Base-by-base conservation (phyloP, 2,329 filamentous ascomycete genomes). In the Fusarium nisikadoi region DNA sequence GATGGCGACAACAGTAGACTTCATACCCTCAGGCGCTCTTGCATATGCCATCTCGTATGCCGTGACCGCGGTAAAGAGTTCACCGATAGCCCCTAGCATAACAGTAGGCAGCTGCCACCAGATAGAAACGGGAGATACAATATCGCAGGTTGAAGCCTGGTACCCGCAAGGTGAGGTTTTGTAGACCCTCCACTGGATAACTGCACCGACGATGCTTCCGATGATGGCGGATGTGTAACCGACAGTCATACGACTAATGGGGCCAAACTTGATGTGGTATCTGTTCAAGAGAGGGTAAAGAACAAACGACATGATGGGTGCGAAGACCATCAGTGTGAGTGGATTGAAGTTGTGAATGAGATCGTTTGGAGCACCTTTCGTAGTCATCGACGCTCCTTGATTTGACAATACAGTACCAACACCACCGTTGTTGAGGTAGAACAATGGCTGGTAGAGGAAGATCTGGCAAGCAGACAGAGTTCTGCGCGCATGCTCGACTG, bases 301-400 rank as follows among this genome's bases (percentile, higher is more conserved):
- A 36, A 58, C 70, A 50, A 77, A 78, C 27, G 73, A 68, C 41
- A 79, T 72, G 42, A 79, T 46, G 6, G 77, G 77, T 0, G 77
- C 77, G n/a, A 78, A 50, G 8, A 91, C 80, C 67, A 92, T 86
- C 65, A 91, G 87, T 31, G 86, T 84, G 41, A 92, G 79, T 0
- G 89, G 86, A 74, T 91, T 89, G 65, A 91, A 83, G 77, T 90
- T 88, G 59, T 83, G 81, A 31, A 92, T 80, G 13, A 92, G 80
- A 76, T 92, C 90, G 76, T 92, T 92, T 12, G 87, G 87, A 1
- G 86, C 84, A 16, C 86, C 85, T 58, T 86, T 78, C n/a, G 80
- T 80, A 12, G 80, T 83, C 80, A 86, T 52, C 4, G 49, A n/a
- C 5, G 49, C 49, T 19, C 49, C 49, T 17, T 52, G 49, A 2